phyloP scores from a whole-genome alignment of 345 rosid species.

The Zanthoxylum bungeanum region DNA sequence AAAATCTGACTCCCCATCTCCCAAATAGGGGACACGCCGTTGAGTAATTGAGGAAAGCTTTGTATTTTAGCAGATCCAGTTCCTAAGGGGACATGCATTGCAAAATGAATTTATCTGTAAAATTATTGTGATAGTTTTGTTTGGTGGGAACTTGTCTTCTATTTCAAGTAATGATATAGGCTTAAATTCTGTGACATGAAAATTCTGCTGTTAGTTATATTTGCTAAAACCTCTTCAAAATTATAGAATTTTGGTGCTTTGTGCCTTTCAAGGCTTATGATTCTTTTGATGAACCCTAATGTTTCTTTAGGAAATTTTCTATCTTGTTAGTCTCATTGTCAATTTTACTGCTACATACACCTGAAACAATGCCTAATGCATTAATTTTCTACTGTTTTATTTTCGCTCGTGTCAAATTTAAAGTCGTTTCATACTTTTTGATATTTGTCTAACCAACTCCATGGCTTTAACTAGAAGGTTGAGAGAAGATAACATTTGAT shows the following conservation, averaged over 20 bases:
- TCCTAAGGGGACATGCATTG: not conserved
- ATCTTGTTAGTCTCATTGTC: not conserved
- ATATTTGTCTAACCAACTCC: constrained; percentile 1
- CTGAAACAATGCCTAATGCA: not conserved
- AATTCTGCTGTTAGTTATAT: not conserved
- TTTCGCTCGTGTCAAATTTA: not conserved
- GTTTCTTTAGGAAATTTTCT: not conserved
- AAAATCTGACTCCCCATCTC: not conserved
- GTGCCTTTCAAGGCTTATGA: not conserved
- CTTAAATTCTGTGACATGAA: not conserved
- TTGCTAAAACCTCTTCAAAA: not conserved
- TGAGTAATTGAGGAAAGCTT: not conserved
- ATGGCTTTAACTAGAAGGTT: constrained; percentile 5
- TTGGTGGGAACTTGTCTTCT: not conserved
- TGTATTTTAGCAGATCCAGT: not conserved
- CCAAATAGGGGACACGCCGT: too few species aligned
- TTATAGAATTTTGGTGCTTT: not conserved
- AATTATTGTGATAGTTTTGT: not conserved
- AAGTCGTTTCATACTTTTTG: not conserved
- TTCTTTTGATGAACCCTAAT: not conserved
- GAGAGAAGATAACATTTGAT: too few species aligned
- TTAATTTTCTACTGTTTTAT: not conserved
- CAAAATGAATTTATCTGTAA: not conserved
- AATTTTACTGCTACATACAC: not conserved
- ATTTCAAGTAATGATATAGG: not conserved